These are phyloP conservation scores for Aspergillus neoniger DNA, from an alignment of 2,329 filamentous ascomycete genomes.

Conservation along the genomic window DNA sequence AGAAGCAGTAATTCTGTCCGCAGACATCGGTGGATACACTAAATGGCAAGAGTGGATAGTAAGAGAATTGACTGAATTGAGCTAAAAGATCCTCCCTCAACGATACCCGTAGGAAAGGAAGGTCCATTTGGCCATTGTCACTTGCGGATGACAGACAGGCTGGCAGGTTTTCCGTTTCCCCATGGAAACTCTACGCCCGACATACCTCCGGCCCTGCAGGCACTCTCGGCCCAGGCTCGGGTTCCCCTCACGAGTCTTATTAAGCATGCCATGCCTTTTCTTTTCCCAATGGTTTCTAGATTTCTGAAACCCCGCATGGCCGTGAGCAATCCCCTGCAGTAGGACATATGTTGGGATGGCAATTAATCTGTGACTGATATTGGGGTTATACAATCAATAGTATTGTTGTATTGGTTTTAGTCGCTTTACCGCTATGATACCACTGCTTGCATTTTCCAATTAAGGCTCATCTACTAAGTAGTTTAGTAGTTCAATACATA, in stretches of 20 bases:
- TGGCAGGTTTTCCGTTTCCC: background rate
- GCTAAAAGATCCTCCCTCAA: background rate
- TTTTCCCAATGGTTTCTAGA: too few relatives aligned
- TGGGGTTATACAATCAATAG: background rate
- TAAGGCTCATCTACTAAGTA: too few relatives aligned
- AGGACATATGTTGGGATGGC: background rate
- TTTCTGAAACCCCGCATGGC: constrained; percentile 6
- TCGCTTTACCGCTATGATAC: too few relatives aligned
- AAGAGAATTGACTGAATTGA: background rate
- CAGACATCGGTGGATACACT: background rate
- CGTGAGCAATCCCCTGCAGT: background rate
- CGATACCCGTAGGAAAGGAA: background rate
- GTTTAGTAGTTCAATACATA: too few relatives aligned
- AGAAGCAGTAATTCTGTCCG: constrained; percentile 6
- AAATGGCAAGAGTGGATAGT: too few relatives aligned
- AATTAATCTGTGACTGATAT: background rate
- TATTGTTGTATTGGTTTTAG: background rate
- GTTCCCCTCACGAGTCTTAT: constrained; percentile 1
- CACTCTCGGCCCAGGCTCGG: constrained; percentile 7
- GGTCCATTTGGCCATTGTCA: background rate
- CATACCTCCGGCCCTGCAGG: background rate
- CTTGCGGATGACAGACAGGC: background rate
- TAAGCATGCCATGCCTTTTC: background rate
- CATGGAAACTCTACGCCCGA: background rate
- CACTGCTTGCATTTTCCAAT: too few relatives aligned